Conservation (phyloP, 2,329 filamentous ascomycete genomes). For the Trematosphaeria pertusa region DNA sequence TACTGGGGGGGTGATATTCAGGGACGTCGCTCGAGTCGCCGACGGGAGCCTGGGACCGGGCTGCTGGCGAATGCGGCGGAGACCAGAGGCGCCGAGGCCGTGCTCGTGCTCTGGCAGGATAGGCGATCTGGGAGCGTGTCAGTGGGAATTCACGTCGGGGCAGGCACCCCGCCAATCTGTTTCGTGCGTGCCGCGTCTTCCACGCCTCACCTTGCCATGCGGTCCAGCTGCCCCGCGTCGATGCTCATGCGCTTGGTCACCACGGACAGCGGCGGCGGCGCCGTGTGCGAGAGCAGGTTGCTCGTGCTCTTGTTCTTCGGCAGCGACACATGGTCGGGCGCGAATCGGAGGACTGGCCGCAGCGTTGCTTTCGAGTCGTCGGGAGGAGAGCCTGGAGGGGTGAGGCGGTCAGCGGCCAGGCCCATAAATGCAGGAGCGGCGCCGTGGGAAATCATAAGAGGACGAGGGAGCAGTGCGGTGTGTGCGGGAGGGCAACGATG, state of each 20-base stretch:
- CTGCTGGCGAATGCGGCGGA: conserved; percentile 92
- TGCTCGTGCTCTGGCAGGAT: conserved; percentile 87
- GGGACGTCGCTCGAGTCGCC: conserved; percentile 71
- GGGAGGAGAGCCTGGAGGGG: conserved; percentile 43
- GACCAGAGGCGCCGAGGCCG: conserved; percentile 81
- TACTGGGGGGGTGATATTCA: conserved; percentile 70
- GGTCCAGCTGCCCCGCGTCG: conserved; percentile 73
- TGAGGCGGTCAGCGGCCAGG: conserved; percentile 32
- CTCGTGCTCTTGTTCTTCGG: conserved; percentile 59
- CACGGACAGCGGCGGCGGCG: conserved; percentile 48
- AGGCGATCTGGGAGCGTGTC: conserved; percentile 67
- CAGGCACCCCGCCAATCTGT: conserved; percentile 13
- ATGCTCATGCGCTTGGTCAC: conserved; percentile 76
- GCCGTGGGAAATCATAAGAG: neutral
- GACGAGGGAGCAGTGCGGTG: conserved; percentile 2
- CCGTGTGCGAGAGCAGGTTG: conserved; percentile 51
- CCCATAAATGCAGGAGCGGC: conserved; percentile 21
- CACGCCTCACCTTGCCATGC: conserved; percentile 76
- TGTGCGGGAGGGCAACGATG: neutral
- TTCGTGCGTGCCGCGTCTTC: too few relatives aligned
- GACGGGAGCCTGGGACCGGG: conserved; percentile 69
- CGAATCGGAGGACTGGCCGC: conserved; percentile 26
- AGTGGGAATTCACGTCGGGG: conserved; percentile 6
- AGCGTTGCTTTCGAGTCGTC: conserved; percentile 36
- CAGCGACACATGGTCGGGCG: conserved; percentile 44